Evolutionary conservation across 345 rosid genomes (phyloP).

Genomic region (Tarenaya hassleriana): DNA sequence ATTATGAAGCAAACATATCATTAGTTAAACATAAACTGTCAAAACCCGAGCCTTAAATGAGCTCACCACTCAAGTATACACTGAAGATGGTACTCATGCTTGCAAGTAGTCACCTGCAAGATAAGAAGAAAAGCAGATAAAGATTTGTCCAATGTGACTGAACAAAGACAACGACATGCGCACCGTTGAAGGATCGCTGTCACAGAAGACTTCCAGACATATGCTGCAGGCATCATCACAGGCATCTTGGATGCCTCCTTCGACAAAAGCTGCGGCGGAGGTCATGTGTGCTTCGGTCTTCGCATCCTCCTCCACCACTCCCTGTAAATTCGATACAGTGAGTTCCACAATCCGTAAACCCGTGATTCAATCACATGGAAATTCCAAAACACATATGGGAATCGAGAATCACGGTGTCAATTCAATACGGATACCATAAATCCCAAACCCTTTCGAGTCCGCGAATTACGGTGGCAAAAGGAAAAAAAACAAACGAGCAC

Average conservation of each 20-base stretch:
- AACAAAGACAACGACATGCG: not conserved
- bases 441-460: not conserved
- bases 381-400: not conserved
- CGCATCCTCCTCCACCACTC: constrained; percentile 38
- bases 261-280: constrained; percentile 92
- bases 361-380: not conserved
- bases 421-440: not conserved
- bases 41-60: no score
- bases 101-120: constrained; percentile 69
- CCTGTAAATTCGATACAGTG: constrained; percentile 29
- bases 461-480: not conserved
- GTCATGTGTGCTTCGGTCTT: constrained; percentile 63
- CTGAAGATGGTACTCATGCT: constrained; percentile 82
- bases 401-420: constrained; percentile 1
- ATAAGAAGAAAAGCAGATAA: not conserved
- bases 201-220: constrained; percentile 79
- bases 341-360: not conserved
- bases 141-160: constrained; percentile 3
- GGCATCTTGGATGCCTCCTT: constrained; percentile 94
- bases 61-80: constrained; percentile 59
- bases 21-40: no score
- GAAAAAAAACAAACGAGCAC: not conserved
- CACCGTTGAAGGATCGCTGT: constrained; percentile 87
- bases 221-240: constrained; percentile 99
- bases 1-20: no score